phyloP scores from a whole-genome alignment of 352 stramenopile genomes.

The Blastocystis sp. region DNA sequence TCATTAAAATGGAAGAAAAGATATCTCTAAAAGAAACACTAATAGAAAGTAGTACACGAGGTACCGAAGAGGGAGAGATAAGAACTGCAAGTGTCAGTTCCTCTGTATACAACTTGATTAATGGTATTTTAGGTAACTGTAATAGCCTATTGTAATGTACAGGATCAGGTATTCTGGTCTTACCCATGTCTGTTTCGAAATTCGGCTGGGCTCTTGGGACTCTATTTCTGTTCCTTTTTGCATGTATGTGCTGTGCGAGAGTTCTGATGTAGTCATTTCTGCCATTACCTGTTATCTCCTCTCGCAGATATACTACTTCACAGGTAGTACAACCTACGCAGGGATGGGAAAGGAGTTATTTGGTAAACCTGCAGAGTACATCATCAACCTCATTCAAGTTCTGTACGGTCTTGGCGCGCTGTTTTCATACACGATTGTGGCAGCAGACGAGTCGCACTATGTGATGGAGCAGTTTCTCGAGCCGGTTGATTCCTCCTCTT shows the following conservation, averaged over 20 bases:
- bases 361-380: conserved; percentile 10
- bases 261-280: conserved; percentile 1
- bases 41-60: background rate
- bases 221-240: conserved; percentile 34
- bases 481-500: background rate
- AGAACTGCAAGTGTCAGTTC: background rate
- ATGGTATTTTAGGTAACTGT: conserved; percentile 50
- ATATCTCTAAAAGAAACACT: background rate
- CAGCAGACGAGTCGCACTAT: conserved; percentile 17
- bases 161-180: conserved; percentile 42
- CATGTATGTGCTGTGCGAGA: background rate
- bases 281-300: conserved; percentile 27
- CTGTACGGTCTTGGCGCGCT: conserved; percentile 24
- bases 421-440: conserved; percentile 28
- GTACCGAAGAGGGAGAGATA: background rate
- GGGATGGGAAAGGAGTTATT: conserved; percentile 35
- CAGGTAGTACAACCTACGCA: conserved; percentile 34
- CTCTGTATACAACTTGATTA: conserved; percentile 42
- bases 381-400: conserved; percentile 53
- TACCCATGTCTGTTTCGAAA: conserved; percentile 40
- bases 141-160: background rate
- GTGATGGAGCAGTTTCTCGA: background rate
- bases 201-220: background rate
- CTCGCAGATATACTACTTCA: conserved; percentile 21
- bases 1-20: background rate